phyloP scores from a whole-genome alignment of 2,329 filamentous ascomycete species.

The Teratosphaeria nubilosa region DNA sequence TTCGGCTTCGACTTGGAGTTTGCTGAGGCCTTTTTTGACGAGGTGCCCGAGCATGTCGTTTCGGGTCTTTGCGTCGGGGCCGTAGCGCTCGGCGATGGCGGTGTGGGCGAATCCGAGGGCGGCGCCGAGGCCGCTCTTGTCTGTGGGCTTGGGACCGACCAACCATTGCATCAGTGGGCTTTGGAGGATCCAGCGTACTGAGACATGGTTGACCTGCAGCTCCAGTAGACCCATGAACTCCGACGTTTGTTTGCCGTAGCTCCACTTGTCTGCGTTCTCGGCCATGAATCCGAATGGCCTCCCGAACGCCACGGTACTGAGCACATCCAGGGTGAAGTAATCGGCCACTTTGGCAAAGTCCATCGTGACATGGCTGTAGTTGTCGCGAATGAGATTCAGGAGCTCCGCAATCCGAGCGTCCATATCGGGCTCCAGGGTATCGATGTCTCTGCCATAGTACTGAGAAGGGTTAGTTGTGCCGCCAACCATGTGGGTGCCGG shows the following conservation, averaged over 20 bases:
- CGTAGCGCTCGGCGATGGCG: constrained; percentile 18
- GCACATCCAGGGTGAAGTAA: constrained; percentile 48
- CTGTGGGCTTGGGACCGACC: constrained; percentile 17
- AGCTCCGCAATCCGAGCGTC: constrained; percentile 39
- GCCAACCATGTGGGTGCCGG: constrained; percentile 25
- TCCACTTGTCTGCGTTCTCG: constrained; percentile 36
- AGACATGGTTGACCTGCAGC: constrained; percentile 14
- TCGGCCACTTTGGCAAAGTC: constrained; percentile 41
- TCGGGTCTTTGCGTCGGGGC: constrained; percentile 15
- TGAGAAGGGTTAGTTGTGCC: constrained; percentile 30
- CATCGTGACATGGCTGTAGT: constrained; percentile 37
- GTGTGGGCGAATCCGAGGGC: constrained; percentile 16
- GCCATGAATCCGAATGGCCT: constrained; percentile 42
- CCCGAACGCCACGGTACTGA: constrained; percentile 45
- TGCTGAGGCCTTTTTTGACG: constrained; percentile 31
- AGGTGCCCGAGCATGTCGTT: constrained; percentile 45
- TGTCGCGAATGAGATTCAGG: constrained; percentile 39
- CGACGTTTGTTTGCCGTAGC: constrained; percentile 14
- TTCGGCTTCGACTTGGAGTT: constrained; percentile 31
- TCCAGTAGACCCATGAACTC: constrained; percentile 17
- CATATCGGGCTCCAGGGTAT: constrained; percentile 40
- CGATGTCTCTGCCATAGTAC: constrained; percentile 49
- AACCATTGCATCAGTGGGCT: constrained; percentile 13
- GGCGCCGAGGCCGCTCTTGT: constrained; percentile 18
- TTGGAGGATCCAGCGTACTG: constrained; percentile 14